Base-by-base conservation (phyloP, 1,139 yeast species). In the Magnusiomyces tetraspermus region DNA sequence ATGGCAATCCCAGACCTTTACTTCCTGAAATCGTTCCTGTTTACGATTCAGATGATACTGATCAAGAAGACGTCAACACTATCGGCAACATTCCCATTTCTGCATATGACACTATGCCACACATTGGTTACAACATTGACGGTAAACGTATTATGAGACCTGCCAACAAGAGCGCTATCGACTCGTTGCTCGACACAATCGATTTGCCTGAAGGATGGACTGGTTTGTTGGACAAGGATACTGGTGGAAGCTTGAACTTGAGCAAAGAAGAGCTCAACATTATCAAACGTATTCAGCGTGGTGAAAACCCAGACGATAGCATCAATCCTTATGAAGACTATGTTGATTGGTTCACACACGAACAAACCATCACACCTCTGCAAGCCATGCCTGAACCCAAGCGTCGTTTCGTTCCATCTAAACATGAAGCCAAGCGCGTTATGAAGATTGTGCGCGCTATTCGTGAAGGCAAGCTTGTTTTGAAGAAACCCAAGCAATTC, bases 141-240 rank as follows among this genome's bases (percentile, higher is more conserved):
- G 98, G 99, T 64, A 90, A 89, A 68, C 80, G 98, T 65, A 89
- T 92, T 63, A 90, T 94, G 97, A 80, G 99, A 69, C 99, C 99
- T 13, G 98, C 97, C 17, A 85, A 87, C 64, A 96, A 96, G 8
- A 82, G 95, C 53, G 98, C 98, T 1, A 76, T 94, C 61, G 97
- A 92, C 65, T 85, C 83, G 61, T 76, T 92, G 58, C 74, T 94
- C 59, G 98, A 92, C 63, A 76, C 83, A 31, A 92, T 94, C 58
- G 98, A 92, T 58, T 75, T 92, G 59, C 98, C 97, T 13, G 95
- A 86, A 70, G 98, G 98, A 38, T 92, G 97, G 97, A 94, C 98
- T 11, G 99, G 99, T 47, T 75, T 94, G 59, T 72, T 92, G 55
- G 97, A 92, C 69, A 87, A 88, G 65, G 78, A 83, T 61, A 88